Evolutionary conservation across 2,329 filamentous ascomycete species (phyloP), one percentile per base, ranked within the genome.

Genomic region (Xylaria sp.): DNA sequence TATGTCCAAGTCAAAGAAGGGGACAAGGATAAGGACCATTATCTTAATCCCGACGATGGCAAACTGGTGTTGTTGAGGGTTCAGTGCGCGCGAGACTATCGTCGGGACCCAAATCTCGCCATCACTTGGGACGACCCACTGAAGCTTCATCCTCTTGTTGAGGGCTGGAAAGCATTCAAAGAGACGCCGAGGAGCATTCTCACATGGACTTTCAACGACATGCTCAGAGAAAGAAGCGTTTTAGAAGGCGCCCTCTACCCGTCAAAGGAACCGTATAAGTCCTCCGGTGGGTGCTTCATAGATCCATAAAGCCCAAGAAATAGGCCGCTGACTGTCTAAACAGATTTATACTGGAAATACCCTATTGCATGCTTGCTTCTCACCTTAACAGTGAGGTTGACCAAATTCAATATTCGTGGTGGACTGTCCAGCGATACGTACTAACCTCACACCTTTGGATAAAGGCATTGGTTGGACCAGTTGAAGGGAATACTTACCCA

Each of bases 331-430:
- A 57, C 44, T 40, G 10, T 29, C 6, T 23, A 10, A 35, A 43
- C 17, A 57, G 54, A 57, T 10, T 23, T 57, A 43, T 57, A 49
- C 35, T 57, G 54, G 54, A 57, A 57, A 43, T 57, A 57, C 43
- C 54, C 54, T 8, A 43, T 51, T 27, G 54, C 54, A 33, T 33
- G 25, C 25, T 33, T 57, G 44, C 6, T 57, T 13, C 54, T 51
- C 7, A 43, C 54, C 35, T 51, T 57, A 5, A 57, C 46, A 8
- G 54, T 57, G 5, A 43, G 27, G 13, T 49, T 49, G 25, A 49
- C 35, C 25, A 6, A 35, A 23, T 49, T 25, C 44, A 43, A 11
- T 11, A 33, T 33, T 8, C 6, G n/a, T 51, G 15, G 17, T 35
- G 27, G n/a, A 29, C 25, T 31, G 23, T 6, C 15, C 13, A n/a